These are phyloP conservation scores for Astrephomene gubernaculifera DNA, from an alignment of 139 green algal species.

Conservation along the genomic window DNA sequence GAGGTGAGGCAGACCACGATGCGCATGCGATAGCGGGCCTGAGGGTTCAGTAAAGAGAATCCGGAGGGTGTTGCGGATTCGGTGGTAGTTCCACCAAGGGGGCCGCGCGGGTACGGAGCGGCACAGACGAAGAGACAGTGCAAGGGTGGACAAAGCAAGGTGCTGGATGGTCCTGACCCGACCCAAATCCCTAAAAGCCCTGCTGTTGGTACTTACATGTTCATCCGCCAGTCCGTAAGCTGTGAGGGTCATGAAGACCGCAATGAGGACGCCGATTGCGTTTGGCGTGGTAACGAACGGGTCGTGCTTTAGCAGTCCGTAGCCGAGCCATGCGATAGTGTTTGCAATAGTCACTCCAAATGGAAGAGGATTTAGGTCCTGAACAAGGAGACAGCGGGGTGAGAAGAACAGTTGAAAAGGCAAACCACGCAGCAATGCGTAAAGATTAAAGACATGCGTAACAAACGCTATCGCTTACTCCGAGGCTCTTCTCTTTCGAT, in stretches of 20 bases:
- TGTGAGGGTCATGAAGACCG: constrained; percentile 63
- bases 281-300: constrained; percentile 63
- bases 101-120: too few species aligned
- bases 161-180: too few species aligned
- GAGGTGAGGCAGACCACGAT: constrained; percentile 64
- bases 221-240: constrained; percentile 61
- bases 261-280: constrained; percentile 55
- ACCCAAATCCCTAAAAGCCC: too few species aligned
- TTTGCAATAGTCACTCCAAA: constrained; percentile 69
- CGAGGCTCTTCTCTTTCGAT: constrained; percentile 25
- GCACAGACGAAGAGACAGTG: too few species aligned
- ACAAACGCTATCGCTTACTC: too few species aligned
- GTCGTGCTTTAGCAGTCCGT: constrained; percentile 63
- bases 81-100: too few species aligned
- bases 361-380: constrained; percentile 79
- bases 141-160: too few species aligned
- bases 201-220: constrained; percentile 49
- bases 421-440: not conserved
- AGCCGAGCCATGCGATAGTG: constrained; percentile 68
- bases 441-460: not conserved
- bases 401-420: too few species aligned
- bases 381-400: not conserved
- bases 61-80: too few species aligned
- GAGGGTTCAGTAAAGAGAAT: too few species aligned
- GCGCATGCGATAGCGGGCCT: constrained; percentile 55